Evolutionary conservation across 352 stramenopile genomes (phyloP), one percentile per base, ranked within the genome.

Genomic region (Phytophthora pinifolia): DNA sequence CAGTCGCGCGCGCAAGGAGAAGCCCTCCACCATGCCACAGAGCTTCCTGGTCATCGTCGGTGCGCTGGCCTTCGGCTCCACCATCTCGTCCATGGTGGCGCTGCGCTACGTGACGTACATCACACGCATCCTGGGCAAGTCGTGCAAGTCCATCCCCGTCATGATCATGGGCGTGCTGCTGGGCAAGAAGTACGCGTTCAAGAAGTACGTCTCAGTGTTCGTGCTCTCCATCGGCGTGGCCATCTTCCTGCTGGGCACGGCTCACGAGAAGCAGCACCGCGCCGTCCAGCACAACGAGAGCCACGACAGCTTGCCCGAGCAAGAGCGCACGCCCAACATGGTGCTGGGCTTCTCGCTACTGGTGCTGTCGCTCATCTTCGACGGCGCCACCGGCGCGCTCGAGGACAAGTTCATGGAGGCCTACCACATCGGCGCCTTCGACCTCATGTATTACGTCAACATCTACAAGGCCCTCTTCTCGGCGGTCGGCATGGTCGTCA

Each of bases 371-470:
- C 67, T 94, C 6, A 46, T 92, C 12, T 90, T 89, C 29, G 84
- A 94, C 51, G 84, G 84, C 10, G 83, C 80, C 0, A 94, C 84
- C 1, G 84, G 84, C 9, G 84, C 84, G 0, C 62, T 94, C 0
- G 84, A 94, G 47, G 84, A 94, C 51, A 88, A 89, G 20, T 89
- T 86, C 56, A 81, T 94, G 54, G 79, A 86, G 47, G 63, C 83
- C 42, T 92, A 91, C 62, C 73, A 91, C 57, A 78, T 94, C 30
- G 82, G 83, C 18, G 74, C 84, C 4, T 94, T 94, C 54, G 83
- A 92, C 50, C 68, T 94, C 34, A 94, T 94, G 84, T 93, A 89
- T 68, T 67, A 80, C n/a, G 79, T 94, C 49, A 92, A 89, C 70
- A 75, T 89, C 45, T 94, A 86, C 73, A 94, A 93, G 70, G 74